Evolutionary conservation across 2,329 filamentous ascomycete species (phyloP).

Genomic region (Apiospora saccharicola): DNA sequence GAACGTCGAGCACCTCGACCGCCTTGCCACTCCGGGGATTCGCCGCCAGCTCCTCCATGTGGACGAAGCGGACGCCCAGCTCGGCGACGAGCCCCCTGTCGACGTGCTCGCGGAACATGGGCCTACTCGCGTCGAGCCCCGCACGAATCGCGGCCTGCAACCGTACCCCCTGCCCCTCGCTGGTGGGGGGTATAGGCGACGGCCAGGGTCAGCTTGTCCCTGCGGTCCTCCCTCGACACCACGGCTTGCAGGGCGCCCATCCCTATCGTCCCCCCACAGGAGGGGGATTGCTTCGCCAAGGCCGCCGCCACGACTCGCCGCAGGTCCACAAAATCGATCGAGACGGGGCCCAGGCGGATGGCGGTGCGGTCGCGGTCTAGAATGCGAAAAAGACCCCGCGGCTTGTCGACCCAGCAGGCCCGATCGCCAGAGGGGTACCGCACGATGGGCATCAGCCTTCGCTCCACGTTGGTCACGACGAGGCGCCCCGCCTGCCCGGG

Average conservation of each 20-base stretch:
- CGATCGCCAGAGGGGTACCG: conserved; percentile 8
- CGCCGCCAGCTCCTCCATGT: neutral
- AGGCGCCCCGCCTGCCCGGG: neutral
- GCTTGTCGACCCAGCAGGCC: neutral
- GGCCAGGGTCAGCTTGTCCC: conserved; percentile 11
- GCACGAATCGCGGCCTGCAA: neutral
- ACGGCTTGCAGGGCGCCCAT: neutral
- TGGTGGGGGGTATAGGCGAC: neutral
- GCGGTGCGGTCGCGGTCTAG: conserved; percentile 7
- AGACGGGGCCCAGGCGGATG: neutral
- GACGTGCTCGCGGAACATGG: conserved; percentile 2
- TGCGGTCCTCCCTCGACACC: conserved; percentile 6
- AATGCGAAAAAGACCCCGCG: neutral
- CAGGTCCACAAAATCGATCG: neutral
- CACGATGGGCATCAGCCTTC: conserved; percentile 3
- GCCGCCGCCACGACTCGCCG: conserved; percentile 6
- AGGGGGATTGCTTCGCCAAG: no score
- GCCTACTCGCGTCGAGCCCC: neutral
- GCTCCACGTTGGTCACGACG: conserved; percentile 1
- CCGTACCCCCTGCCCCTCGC: neutral
- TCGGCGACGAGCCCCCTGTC: neutral
- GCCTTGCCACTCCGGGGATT: neutral
- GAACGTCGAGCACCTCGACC: neutral
- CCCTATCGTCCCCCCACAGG: neutral
- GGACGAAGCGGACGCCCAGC: neutral